Base-by-base conservation (phyloP, 2,329 filamentous ascomycete genomes). In the Cyphellophora europaea region DNA sequence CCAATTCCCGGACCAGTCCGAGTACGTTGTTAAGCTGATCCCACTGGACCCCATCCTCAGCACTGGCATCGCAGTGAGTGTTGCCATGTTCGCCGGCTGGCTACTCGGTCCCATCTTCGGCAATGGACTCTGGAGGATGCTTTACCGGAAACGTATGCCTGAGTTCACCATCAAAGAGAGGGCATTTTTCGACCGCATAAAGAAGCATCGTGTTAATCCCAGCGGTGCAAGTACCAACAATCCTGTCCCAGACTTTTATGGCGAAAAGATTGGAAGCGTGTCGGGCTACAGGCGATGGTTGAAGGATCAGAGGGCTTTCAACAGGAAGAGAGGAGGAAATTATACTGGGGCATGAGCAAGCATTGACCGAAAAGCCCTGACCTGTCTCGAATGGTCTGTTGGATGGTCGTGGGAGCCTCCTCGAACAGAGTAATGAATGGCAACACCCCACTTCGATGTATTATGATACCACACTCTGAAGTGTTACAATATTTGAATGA, bases 251-350 rank as follows among this genome's bases (percentile, higher is more conserved):
- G 91, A 98, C 58, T 98, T 94, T 63, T 98, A 98, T 54, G 91
- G 91, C 51, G 91, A 98, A 67, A 96, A 95, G 72, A 94, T 98
- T 51, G 84, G 83, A 33, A 94, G 87, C 52, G 86, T 96, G 14
- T 72, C 79, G 35, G 88, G 85, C 30, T 98, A 96, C 60, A 71
- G 91, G 52, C 80, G 86, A 58, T 98, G 91, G 91, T 65, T 98
- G 53, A 96, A 94, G 70, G 91, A 98, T 55, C 91, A 96, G 69
- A 73, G 89, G 43, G 89, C 88, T 6, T 98, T 94, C 66, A 94
- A 93, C 66, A 87, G 87, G 69, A 93, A 93, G 75, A 79, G 77
- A 57, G 23, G 27, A 27, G 46, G 46, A 32, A 43, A 32, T 13
- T 49, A 46, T 35, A 15, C 15, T 4, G 15, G 15, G 2, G 15